These are phyloP conservation scores for Auxenochlorella pyrenoidosa DNA, from an alignment of 139 green algal genomes.

Conservation along the genomic window DNA sequence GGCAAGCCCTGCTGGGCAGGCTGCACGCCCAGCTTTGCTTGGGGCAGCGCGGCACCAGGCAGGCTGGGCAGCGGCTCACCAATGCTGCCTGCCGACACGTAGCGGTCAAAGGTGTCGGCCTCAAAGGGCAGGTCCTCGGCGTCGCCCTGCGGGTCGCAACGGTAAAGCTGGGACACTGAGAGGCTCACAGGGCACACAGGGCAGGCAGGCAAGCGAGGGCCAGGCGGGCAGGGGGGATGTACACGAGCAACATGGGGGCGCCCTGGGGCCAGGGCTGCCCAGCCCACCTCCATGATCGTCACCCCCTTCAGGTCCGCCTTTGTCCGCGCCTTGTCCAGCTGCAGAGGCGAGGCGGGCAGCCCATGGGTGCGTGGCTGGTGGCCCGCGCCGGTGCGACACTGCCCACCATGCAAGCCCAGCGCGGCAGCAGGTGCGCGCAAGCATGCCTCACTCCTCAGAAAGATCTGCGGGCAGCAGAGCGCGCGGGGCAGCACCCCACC, in stretches of 20 bases:
- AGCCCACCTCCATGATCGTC: slow-evolving; percentile 88
- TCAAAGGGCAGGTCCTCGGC: slow-evolving; percentile 93
- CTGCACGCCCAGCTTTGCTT: no score
- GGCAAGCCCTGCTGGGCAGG: no score
- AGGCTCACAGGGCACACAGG: neutral
- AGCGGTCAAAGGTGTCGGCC: slow-evolving; percentile 91
- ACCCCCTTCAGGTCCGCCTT: slow-evolving; percentile 90
- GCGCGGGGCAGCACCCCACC: neutral
- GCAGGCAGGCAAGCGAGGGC: no score
- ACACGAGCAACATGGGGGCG: no score
- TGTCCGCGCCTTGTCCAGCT: slow-evolving; percentile 89
- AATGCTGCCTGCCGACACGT: slow-evolving; percentile 92
- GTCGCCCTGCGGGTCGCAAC: slow-evolving; percentile 74
- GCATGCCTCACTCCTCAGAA: no score
- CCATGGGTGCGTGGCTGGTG: neutral
- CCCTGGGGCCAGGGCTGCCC: neutral
- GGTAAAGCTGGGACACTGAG: neutral
- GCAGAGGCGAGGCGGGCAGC: slow-evolving; percentile 29
- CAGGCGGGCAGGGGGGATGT: no score
- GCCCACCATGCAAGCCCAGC: no score
- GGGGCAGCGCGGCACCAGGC: no score
- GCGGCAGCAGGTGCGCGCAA: no score
- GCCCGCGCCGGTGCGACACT: no score
- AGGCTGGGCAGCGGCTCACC: slow-evolving; percentile 10
- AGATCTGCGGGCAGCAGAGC: no score